phyloP scores from a whole-genome alignment of 2,329 filamentous ascomycete species.

The Trichophyton rubrum region DNA sequence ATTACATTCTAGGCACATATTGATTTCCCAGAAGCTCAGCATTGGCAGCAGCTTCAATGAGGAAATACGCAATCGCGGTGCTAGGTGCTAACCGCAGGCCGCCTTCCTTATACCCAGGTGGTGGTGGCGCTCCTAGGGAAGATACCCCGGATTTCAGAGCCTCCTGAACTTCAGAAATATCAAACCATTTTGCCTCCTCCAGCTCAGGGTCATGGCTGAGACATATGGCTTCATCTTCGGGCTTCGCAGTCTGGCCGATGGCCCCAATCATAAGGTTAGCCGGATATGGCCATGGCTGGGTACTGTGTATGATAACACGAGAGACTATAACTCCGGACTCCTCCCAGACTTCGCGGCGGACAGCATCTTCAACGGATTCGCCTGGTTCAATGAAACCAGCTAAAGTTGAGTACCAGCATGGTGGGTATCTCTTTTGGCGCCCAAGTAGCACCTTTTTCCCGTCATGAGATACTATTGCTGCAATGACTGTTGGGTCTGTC shows the following conservation, averaged over 20 bases:
- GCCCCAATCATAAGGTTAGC: constrained; percentile 77
- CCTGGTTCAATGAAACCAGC: constrained; percentile 77
- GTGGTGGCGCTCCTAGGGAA: constrained; percentile 51
- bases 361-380: constrained; percentile 74
- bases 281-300: constrained; percentile 80
- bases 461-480: constrained; percentile 74
- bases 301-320: constrained; percentile 67
- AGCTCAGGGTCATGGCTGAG: constrained; percentile 84
- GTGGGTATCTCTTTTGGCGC: constrained; percentile 70
- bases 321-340: constrained; percentile 67
- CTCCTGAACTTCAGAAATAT: constrained; percentile 64
- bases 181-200: constrained; percentile 80
- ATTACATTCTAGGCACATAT: constrained; percentile 40
- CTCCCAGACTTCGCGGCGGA: constrained; percentile 74
- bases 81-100: constrained; percentile 65
- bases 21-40: constrained; percentile 51
- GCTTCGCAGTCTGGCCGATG: constrained; percentile 66
- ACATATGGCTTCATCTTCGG: constrained; percentile 65
- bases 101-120: constrained; percentile 60
- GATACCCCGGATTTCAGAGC: constrained; percentile 58
- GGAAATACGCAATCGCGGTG: constrained; percentile 84
- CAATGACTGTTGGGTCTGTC: constrained; percentile 90
- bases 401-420: constrained; percentile 76
- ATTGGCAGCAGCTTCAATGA: constrained; percentile 66
- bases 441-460: constrained; percentile 70